Evolutionary conservation across 169 alveolate species (phyloP).

Genomic region (Plasmodium sp.): DNA sequence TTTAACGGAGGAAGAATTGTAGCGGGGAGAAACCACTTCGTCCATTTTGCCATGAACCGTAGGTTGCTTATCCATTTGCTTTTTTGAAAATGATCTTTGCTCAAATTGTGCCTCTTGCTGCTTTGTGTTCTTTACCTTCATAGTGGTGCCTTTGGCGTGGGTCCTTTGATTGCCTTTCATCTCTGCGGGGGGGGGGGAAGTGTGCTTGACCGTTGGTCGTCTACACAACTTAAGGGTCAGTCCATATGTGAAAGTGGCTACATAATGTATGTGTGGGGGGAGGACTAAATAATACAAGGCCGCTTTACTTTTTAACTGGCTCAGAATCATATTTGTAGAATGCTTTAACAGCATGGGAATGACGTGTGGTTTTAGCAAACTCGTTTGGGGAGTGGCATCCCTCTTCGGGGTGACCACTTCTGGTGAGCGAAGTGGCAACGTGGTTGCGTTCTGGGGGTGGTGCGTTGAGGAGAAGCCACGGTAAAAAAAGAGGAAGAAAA

Average conservation of each 20-base stretch:
- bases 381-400: background rate
- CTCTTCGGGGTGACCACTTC: background rate
- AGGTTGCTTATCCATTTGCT: background rate
- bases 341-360: conserved; percentile 25
- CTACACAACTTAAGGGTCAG: background rate
- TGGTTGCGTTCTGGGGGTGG: background rate
- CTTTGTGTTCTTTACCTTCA: background rate
- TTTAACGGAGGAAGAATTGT: background rate
- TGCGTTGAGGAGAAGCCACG: background rate
- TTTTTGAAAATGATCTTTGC: background rate
- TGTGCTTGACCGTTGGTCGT: background rate
- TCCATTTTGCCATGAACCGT: background rate
- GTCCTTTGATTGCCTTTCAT: background rate
- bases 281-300: background rate
- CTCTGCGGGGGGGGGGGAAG: background rate
- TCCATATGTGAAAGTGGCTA: background rate
- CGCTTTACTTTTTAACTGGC: conserved; percentile 53
- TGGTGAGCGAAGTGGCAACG: background rate
- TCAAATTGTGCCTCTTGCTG: background rate
- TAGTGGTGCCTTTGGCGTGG: background rate
- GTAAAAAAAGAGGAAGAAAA: background rate
- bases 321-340: conserved; percentile 61
- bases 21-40: background rate
- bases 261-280: background rate
- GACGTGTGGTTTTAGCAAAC: background rate